A percentile compares a stretch with the other conserved stretches of the same genome.
Evolutionary conservation across 192 early-diverging fungal genomes (phyloP).

Genomic region (Coemansia sp.): DNA sequence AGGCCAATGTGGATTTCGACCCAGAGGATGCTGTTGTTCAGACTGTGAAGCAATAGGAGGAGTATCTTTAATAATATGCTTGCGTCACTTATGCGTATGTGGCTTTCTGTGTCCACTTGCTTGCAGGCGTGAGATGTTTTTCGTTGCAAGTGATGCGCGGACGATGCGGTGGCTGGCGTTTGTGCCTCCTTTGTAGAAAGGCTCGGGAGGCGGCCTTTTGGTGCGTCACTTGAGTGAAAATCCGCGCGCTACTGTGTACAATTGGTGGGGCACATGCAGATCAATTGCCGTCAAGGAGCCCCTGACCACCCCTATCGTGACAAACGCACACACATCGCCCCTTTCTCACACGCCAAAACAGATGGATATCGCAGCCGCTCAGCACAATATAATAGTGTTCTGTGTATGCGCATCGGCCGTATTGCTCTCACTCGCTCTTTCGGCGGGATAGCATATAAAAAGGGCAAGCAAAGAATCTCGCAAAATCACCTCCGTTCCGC

Average conservation of each 20-base stretch:
- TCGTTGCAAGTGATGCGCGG: not conserved
- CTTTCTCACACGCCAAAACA: not conserved
- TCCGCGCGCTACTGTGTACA: not conserved
- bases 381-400: not conserved
- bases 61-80: not conserved
- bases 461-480: not conserved
- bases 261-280: not conserved
- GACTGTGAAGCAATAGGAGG: not conserved
- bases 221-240: not conserved
- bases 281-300: constrained; percentile 9
- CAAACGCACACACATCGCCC: constrained; percentile 25
- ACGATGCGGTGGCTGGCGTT: not conserved
- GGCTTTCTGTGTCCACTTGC: not conserved
- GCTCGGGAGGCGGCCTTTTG: not conserved
- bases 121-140: not conserved
- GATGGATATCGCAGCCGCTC: not conserved
- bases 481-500: not conserved
- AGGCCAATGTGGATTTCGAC: constrained; percentile 43
- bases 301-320: constrained; percentile 38
- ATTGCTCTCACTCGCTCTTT: not conserved
- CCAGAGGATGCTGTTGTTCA: constrained; percentile 12
- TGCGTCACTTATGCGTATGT: not conserved
- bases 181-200: not conserved
- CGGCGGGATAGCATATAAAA: not conserved
- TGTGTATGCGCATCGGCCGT: not conserved